Evolutionary conservation across 257 asterid genomes (phyloP).

Genomic region (Salvia splendens): DNA sequence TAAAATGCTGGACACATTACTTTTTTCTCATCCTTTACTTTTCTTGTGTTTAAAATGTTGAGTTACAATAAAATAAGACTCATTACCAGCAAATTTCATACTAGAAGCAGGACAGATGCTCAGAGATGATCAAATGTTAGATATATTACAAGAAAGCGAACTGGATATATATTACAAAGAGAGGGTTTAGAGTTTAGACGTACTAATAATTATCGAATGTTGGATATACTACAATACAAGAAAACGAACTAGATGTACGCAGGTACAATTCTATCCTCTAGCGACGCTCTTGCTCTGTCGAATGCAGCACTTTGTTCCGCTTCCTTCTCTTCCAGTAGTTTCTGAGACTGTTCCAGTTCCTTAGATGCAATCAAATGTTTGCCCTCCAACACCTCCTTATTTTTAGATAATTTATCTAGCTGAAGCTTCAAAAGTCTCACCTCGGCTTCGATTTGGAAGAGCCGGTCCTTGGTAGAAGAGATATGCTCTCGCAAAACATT

Average conservation of each 20-base stretch:
- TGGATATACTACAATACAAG: neutral
- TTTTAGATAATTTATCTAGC: slow-evolving; percentile 28
- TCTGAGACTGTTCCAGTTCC: slow-evolving; percentile 40
- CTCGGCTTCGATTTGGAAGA: slow-evolving; percentile 39
- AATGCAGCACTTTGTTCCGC: slow-evolving; percentile 40
- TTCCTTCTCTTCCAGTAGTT: slow-evolving; percentile 35
- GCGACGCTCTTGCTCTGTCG: slow-evolving; percentile 39
- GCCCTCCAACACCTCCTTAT: slow-evolving; percentile 38
- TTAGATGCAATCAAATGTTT: slow-evolving; percentile 24
- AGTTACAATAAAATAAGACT: no score
- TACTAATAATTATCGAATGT: neutral
- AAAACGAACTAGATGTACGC: neutral
- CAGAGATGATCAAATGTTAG: no score
- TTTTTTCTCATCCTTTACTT: no score
- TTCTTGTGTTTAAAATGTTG: no score
- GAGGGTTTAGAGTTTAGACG: neutral
- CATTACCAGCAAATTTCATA: no score
- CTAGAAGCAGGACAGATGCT: no score
- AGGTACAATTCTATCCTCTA: slow-evolving; percentile 28
- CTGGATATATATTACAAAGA: no score
- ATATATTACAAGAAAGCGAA: no score
- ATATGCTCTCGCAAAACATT: slow-evolving; percentile 31
- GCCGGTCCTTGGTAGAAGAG: slow-evolving; percentile 39
- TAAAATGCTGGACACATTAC: no score
- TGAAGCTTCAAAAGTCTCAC: slow-evolving; percentile 25